Conservation (phyloP, 495 filamentous ascomycete genomes). For the Chaetomium cochliodes region DNA sequence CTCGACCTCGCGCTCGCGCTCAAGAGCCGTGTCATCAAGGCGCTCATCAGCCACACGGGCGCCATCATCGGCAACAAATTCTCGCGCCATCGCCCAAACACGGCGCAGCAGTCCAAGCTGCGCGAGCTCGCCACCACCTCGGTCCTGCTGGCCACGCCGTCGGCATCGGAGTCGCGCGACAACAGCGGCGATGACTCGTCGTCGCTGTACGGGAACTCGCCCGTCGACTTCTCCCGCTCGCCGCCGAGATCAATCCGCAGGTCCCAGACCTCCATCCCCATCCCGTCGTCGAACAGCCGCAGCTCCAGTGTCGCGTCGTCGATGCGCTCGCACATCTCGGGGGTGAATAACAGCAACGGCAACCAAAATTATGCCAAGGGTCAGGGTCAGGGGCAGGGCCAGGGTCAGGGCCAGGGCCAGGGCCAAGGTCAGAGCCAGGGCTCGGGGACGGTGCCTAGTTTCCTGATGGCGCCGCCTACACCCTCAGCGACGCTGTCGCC, state of each 20-base stretch:
- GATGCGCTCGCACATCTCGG: conserved; percentile 38
- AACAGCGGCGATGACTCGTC: conserved; percentile 53
- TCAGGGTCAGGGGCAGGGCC: conserved; percentile 4
- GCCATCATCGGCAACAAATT: conserved; percentile 98
- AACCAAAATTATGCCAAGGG: not conserved
- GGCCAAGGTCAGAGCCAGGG: conserved; percentile 18
- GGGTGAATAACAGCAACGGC: conserved; percentile 6
- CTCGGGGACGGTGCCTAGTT: conserved; percentile 35
- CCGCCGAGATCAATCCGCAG: conserved; percentile 46
- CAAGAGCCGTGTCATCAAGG: conserved; percentile 91
- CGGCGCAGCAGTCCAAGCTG: conserved; percentile 72
- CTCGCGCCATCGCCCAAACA: conserved; percentile 76
- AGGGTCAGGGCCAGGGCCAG: conserved; percentile 19
- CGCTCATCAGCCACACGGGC: conserved; percentile 90
- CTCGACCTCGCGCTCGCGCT: conserved; percentile 87
- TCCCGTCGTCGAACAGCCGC: conserved; percentile 41
- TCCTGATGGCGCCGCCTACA: conserved; percentile 45
- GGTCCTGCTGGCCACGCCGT: conserved; percentile 48
- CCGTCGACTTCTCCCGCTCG: conserved; percentile 52
- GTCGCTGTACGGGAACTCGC: conserved; percentile 46
- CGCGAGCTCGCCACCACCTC: conserved; percentile 73
- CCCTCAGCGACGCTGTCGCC: conserved; percentile 26
- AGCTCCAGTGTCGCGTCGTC: conserved; percentile 50
- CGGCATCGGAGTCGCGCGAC: conserved; percentile 37
- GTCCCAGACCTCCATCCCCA: conserved; percentile 41